Base-by-base conservation (phyloP, 2,329 filamentous ascomycete species). In the Xylariales sp. region DNA sequence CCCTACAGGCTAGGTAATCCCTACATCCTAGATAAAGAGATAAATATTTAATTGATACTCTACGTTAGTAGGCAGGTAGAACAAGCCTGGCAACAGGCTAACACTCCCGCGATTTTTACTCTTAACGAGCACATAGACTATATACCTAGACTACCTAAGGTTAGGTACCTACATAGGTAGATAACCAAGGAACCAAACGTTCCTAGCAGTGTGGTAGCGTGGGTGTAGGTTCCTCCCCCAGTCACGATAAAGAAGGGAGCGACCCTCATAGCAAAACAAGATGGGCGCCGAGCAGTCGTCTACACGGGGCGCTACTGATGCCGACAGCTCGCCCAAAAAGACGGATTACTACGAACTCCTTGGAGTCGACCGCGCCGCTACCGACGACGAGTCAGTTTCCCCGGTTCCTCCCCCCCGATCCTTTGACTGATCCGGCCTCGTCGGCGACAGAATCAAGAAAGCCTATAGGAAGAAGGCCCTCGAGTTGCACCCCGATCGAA, bases 401-500 rank as follows among this genome's bases (percentile, higher is more conserved):
- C 39, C 39, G 39, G 12, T 41, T 41, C 39, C n/a, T 32, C 53
- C n/a, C 3, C 54, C 28, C 18, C 52, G 49, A 45, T 39, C 59
- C 28, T 56, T 36, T 62, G 49, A 36, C 49, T 62, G 48, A 56
- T 10, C 56, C 23, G n/a, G 12, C 23, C 53, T 67, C 95, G 92
- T 23, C n/a, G n/a, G 14, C 23, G 28, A 53, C 18, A 71, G 69
- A 71, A 94, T 99, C 76, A 97, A 97, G 77, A 97, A 93, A 76
- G 94, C 94, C 14, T 99, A 99, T 80, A 89, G 93, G 71, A 90
- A 84, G 69, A 97, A 95, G 78, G 96, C 96, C 1, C 88, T 99
- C 56, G 94, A 97, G 79, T 85, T 98, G 9, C 96, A 99, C 78
- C 96, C 96, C 0, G 96, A 99, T 80, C 92, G 94, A 73, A 99